A percentile compares a stretch with the other conserved stretches of the same genome.
Conservation (phyloP, 1,139 yeast species). For the Candida tropicalis region DNA sequence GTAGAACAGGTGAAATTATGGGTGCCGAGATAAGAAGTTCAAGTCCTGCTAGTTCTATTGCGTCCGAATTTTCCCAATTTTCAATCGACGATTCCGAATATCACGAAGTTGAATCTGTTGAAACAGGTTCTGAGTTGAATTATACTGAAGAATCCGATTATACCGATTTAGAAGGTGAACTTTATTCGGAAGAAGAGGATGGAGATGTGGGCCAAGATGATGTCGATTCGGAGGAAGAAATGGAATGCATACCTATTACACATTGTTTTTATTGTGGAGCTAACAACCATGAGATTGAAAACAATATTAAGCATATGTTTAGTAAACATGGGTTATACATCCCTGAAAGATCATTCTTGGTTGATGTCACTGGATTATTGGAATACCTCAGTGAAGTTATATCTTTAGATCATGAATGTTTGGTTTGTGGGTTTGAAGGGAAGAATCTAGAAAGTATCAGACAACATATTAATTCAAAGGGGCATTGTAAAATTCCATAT, state of each 20-base stretch:
- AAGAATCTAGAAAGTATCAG: conserved; percentile 51
- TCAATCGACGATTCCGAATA: conserved; percentile 59
- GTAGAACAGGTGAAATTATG: conserved; percentile 13
- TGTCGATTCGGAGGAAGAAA: conserved; percentile 27
- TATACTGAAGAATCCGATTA: conserved; percentile 44
- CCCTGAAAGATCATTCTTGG: conserved; percentile 48
- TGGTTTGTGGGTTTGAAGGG: conserved; percentile 57
- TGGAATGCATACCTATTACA: conserved; percentile 30
- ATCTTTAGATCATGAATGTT: conserved; percentile 49
- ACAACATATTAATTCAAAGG: conserved; percentile 54
- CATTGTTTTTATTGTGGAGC: conserved; percentile 46
- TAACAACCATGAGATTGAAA: conserved; percentile 41
- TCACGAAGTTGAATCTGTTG: conserved; percentile 28
- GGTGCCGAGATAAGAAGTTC: conserved; percentile 27
- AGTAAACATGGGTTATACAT: conserved; percentile 51
- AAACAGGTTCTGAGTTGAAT: conserved; percentile 54
- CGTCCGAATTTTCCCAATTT: conserved; percentile 63
- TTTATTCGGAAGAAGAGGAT: conserved; percentile 19
- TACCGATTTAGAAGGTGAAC: conserved; percentile 33
- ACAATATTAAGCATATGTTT: conserved; percentile 51
- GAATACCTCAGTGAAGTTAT: conserved; percentile 46
- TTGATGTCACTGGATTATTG: conserved; percentile 48
- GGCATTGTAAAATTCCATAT: conserved; percentile 58
- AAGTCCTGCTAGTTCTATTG: conserved; percentile 58
- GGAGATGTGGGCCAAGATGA: conserved; percentile 21